These are phyloP conservation scores for Withania somnifera DNA, from an alignment of 305 asterid species.

Conservation along the genomic window DNA sequence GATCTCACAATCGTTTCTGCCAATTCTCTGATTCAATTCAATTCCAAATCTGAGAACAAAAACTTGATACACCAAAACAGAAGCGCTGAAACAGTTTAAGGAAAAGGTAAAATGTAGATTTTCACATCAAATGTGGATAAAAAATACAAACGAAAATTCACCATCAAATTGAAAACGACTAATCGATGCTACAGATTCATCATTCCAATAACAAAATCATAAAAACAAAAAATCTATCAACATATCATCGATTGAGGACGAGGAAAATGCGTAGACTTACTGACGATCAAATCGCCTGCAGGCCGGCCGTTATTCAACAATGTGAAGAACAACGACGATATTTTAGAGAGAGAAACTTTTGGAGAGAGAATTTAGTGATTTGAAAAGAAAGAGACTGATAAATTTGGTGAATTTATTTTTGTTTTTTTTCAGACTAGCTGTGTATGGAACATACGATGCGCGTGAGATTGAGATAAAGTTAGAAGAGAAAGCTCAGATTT, in stretches of 20 bases:
- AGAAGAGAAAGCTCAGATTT: conserved; percentile 16
- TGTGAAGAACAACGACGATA: neutral
- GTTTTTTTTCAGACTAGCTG: neutral
- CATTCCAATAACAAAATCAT: neutral
- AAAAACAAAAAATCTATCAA: no score
- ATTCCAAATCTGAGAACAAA: neutral
- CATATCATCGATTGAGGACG: neutral
- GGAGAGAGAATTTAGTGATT: conserved; percentile 3
- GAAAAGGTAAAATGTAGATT: no score
- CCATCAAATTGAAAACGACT: neutral
- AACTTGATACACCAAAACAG: neutral
- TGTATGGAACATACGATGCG: no score
- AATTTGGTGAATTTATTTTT: neutral
- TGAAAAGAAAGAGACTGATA: neutral
- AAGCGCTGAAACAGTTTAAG: neutral
- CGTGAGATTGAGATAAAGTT: neutral
- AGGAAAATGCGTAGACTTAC: neutral
- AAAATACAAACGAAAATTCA: neutral
- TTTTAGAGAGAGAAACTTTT: conserved; percentile 4
- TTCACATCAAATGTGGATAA: no score
- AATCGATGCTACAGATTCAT: neutral
- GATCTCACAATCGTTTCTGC: conserved; percentile 9
- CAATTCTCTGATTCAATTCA: conserved; percentile 17
- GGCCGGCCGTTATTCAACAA: conserved; percentile 23
- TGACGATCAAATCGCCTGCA: conserved; percentile 12